A percentile compares a stretch with the other conserved stretches of the same genome.
Conservation (phyloP, 2,329 filamentous ascomycete genomes). For the Cercospora zeina region DNA sequence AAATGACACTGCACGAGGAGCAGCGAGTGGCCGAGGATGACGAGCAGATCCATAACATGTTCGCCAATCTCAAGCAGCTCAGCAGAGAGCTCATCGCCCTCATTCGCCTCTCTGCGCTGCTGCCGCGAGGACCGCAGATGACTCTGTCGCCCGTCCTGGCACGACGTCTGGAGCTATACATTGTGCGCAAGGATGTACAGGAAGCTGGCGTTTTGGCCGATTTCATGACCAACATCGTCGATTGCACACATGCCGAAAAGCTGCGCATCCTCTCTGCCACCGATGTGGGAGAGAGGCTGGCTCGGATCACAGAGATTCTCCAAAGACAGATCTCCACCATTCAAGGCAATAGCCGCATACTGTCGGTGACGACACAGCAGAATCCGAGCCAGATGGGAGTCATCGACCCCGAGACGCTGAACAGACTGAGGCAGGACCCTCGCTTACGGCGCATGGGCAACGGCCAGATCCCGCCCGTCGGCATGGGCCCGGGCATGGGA, state of each 20-base stretch:
- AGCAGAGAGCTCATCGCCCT: conserved; percentile 85
- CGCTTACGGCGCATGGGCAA: conserved; percentile 42
- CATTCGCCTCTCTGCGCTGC: conserved; percentile 78
- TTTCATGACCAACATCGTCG: conserved; percentile 93
- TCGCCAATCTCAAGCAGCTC: conserved; percentile 76
- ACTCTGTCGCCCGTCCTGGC: conserved; percentile 81
- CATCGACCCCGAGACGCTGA: conserved; percentile 49
- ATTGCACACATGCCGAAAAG: conserved; percentile 87
- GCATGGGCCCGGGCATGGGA: conserved; percentile 39
- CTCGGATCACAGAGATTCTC: conserved; percentile 79
- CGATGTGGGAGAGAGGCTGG: conserved; percentile 73
- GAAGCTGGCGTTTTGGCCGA: conserved; percentile 88
- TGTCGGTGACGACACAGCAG: conserved; percentile 66
- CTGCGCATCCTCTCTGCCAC: conserved; percentile 80
- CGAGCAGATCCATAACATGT: conserved; percentile 66
- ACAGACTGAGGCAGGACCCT: conserved; percentile 47
- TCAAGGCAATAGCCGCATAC: conserved; percentile 84
- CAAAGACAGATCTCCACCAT: conserved; percentile 79
- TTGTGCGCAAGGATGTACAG: conserved; percentile 74
- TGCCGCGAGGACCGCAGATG: conserved; percentile 66
- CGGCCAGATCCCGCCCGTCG: conserved; percentile 35
- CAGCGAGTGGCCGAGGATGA: conserved; percentile 47
- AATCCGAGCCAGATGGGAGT: conserved; percentile 43
- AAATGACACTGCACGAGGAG: conserved; percentile 71
- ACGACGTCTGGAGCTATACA: conserved; percentile 81